A percentile compares a stretch with the other conserved stretches of the same genome.
phyloP scores from a whole-genome alignment of 1,139 yeast genomes.

The Diutina neorugosa region DNA sequence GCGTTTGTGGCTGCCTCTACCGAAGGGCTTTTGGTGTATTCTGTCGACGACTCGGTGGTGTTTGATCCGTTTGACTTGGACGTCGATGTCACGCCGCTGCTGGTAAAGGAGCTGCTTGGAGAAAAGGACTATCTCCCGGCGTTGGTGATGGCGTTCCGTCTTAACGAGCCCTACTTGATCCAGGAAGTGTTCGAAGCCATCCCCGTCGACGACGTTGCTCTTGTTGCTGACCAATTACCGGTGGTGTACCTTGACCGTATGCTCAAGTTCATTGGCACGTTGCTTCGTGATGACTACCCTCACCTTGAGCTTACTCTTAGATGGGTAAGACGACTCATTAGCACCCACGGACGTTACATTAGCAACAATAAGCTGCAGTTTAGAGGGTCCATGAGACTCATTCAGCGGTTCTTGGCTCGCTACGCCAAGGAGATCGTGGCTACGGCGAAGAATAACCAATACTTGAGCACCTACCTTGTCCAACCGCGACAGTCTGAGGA shows the following conservation, averaged over 20 bases:
- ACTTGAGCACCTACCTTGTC: slow-evolving; percentile 32
- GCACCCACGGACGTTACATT: slow-evolving; percentile 70
- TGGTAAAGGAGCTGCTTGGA: slow-evolving; percentile 46
- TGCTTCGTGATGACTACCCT: slow-evolving; percentile 53
- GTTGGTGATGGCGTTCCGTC: slow-evolving; percentile 84
- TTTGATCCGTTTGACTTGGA: slow-evolving; percentile 96
- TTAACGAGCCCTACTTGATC: slow-evolving; percentile 69
- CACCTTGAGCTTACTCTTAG: slow-evolving; percentile 76
- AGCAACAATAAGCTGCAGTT: slow-evolving; percentile 51
- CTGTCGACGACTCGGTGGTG: slow-evolving; percentile 60
- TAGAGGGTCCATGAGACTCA: slow-evolving; percentile 52
- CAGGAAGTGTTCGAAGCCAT: slow-evolving; percentile 63
- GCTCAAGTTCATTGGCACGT: slow-evolving; percentile 58
- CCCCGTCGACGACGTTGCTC: slow-evolving; percentile 60
- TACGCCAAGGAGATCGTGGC: slow-evolving; percentile 62
- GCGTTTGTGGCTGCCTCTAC: slow-evolving; percentile 95
- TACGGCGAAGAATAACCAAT: slow-evolving; percentile 43
- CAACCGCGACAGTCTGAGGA: slow-evolving; percentile 2
- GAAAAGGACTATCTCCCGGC: slow-evolving; percentile 73
- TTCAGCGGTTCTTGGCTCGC: slow-evolving; percentile 66
- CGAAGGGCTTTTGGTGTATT: slow-evolving; percentile 78
- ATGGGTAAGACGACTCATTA: slow-evolving; percentile 64
- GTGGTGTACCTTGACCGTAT: slow-evolving; percentile 60
- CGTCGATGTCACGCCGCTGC: slow-evolving; percentile 78
- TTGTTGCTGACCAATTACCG: slow-evolving; percentile 62